Base-by-base conservation (phyloP, 2,329 filamentous ascomycete species). In the Botryotinia narcissicola region DNA sequence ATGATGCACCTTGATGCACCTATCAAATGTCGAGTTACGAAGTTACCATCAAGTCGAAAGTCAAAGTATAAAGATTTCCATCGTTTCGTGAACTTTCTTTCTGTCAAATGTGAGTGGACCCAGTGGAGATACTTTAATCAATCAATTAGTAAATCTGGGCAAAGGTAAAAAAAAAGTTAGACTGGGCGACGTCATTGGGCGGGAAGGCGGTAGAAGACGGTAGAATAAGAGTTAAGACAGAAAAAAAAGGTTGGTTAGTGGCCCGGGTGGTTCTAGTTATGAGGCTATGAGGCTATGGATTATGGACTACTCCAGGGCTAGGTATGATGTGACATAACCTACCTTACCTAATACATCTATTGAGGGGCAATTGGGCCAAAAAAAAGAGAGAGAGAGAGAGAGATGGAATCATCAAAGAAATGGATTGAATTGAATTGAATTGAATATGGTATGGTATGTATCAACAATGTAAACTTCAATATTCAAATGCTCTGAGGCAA, bases 141-240 rank as follows among this genome's bases (percentile, higher is more conserved):
- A 54, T 54, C 37, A 8, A 37, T 37, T 37, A 37, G 37, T 37
- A 35, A 35, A 14, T 22, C 18, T 66, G 32, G 44, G 46, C 12
- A n/a, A 44, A 18, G 40, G 37, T 7, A 1, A 10, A 44, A 44
- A 44, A 44, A 32, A 29, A 4, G 7, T 62, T 29, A 29, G 35
- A 42, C 46, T 5, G 37, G 25, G 64, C 64, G 64, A 68, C 64
- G 64, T 68, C 64, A 68, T 57, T 68, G 64, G 35, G 35, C 3
- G 40, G 25, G 48, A 51, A 51, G 48, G 48, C 35, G 48, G 66
- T 68, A 54, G 66, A 68, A 68, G 29, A 25, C 6, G 48, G 35
- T 57, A 44, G 66, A 68, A 68, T 6, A 42, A 29, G 51, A 54
- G n/a, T 16, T 0, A 54, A 10, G 48, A 6, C 16, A 20, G 29